Evolutionary conservation across 805 yeast species (phyloP), one percentile per base, ranked within the genome.

Genomic region (Millerozyma miso): DNA sequence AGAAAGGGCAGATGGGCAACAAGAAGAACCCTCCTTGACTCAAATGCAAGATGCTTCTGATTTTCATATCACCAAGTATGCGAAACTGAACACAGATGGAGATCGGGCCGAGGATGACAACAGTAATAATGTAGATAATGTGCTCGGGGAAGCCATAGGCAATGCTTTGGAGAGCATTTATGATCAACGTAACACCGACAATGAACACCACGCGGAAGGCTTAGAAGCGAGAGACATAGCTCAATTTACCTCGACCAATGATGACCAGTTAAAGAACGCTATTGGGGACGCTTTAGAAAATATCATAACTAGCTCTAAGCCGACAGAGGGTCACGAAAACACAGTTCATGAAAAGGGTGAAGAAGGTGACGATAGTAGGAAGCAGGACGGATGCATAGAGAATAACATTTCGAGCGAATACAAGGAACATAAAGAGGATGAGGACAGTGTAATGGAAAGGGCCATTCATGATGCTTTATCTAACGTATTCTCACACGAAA

Each of bases 61-160:
- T 16, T 14, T 20, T 17, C 16, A 19, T 29, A 14, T 18, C 19
- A 19, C 14, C 29, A 29, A 35, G 4, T 18, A 16, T 14, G 14
- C 16, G 3, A 35, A 29, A n/a, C 38, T 18, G 38, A 33, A 33
- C 13, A 26, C 19, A 5, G 26, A 35, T 16, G 26, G 29, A 8
- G 57, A 15, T 19, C 33, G 19, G 7, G 17, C 19, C 17, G 15
- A 37, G 14, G 39, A 14, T 14, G 19, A 19, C 6, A 33, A 19
- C 10, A 19, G 8, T 12, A 31, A 14, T 13, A 10, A 8, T 10
- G 3, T 12, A 2, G 46, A 40, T 34, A 39, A 39, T 12, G 66
- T 56, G 35, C 53, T 64, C 19, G 62, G 65, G 44, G 55, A 53
- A 36, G 73, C 72, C 31, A 67, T 69, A 40, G 73, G 71, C 17